phyloP scores from a whole-genome alignment of 495 filamentous ascomycete species.

The Tetracladium marchalianum region DNA sequence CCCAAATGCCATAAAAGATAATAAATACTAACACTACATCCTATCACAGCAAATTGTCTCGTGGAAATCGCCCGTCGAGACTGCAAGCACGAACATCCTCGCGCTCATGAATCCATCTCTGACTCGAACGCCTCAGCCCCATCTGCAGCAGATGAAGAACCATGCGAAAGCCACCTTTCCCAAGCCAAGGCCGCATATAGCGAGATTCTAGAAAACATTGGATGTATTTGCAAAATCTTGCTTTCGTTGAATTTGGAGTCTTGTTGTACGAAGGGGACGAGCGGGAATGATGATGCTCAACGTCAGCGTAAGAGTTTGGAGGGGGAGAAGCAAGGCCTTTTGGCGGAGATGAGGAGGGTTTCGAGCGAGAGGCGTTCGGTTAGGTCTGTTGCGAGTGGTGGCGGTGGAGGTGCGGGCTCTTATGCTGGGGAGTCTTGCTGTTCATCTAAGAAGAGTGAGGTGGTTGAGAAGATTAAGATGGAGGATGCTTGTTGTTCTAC shows the following conservation, averaged over 20 bases:
- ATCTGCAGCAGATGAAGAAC: background rate
- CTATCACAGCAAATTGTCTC: slow-evolving; percentile 1
- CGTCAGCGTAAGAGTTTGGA: no score
- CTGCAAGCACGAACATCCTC: background rate
- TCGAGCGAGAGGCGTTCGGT: no score
- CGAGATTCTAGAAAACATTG: slow-evolving; percentile 33
- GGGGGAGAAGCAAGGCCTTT: no score
- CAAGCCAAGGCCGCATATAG: slow-evolving; percentile 18
- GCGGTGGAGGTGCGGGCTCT: no score
- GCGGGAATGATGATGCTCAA: no score
- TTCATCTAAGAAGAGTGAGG: no score
- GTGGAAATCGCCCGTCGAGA: slow-evolving; percentile 3
- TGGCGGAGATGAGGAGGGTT: no score
- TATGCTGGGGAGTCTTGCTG: no score
- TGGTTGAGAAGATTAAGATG: no score
- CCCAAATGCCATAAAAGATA: no score
- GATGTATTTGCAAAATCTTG: slow-evolving; percentile 45
- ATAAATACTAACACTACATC: background rate
- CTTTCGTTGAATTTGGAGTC: slow-evolving; percentile 41
- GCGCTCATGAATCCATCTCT: background rate
- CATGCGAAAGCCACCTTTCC: slow-evolving; percentile 3
- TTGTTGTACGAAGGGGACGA: slow-evolving; percentile 29
- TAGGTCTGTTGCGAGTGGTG: no score
- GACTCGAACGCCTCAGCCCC: background rate
- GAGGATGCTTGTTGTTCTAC: no score